A percentile compares a stretch with the other conserved stretches of the same genome.
These are phyloP conservation scores for Leishmania mexicana DNA, from an alignment of 208 protist species.

Conservation along the genomic window DNA sequence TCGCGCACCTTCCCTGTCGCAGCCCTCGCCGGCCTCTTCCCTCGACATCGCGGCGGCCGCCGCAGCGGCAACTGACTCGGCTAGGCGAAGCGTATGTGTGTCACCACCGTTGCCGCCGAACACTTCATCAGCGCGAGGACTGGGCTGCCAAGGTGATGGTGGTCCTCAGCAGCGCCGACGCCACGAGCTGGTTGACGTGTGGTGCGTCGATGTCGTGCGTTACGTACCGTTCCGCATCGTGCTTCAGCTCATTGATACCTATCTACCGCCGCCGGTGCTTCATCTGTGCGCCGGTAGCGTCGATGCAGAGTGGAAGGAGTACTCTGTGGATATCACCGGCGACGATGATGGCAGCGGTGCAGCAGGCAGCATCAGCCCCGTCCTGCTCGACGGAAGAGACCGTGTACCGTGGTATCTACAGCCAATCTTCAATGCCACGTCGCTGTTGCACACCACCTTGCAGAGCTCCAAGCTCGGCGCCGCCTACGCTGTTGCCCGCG, in stretches of 20 bases:
- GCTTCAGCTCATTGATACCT: conserved; percentile 60
- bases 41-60: neutral
- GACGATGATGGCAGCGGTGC: conserved; percentile 1
- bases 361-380: neutral
- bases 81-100: neutral
- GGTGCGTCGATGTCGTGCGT: conserved; percentile 27
- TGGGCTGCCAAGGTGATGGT: neutral
- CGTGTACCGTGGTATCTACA: conserved; percentile 33
- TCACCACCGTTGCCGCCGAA: neutral
- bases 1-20: neutral
- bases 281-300: conserved; percentile 14
- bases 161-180: conserved; percentile 2
- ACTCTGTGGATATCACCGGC: neutral
- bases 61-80: neutral
- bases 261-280: conserved; percentile 46
- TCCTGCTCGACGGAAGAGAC: conserved; percentile 17
- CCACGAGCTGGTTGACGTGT: conserved; percentile 17
- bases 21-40: neutral
- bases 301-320: conserved; percentile 2
- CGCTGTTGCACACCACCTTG: conserved; percentile 17
- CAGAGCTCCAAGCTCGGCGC: conserved; percentile 28
- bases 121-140: neutral
- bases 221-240: conserved; percentile 43
- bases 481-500: conserved; percentile 23
- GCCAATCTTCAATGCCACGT: conserved; percentile 22